phyloP scores from a whole-genome alignment of 78 protist genomes.

The Polysphondylium violaceum region DNA sequence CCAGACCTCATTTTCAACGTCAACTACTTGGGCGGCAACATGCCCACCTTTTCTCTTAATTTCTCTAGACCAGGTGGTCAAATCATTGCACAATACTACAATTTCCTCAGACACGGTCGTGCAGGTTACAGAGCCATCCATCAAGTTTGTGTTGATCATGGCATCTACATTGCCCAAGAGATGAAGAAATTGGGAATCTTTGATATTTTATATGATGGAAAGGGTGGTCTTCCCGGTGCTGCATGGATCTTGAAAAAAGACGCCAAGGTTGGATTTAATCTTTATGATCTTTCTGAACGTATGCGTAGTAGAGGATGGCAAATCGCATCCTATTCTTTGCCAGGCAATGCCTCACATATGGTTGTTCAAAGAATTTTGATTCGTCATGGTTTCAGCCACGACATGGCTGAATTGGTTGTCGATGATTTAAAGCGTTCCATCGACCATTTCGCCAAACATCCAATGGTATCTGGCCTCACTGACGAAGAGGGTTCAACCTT shows the following conservation, averaged over 20 bases:
- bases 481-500: slow-evolving; percentile 24
- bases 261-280: neutral
- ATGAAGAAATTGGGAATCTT: slow-evolving; percentile 2
- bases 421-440: slow-evolving; percentile 13
- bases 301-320: slow-evolving; percentile 32
- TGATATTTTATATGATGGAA: slow-evolving; percentile 26
- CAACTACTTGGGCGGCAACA: slow-evolving; percentile 57
- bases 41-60: slow-evolving; percentile 70
- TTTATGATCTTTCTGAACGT: slow-evolving; percentile 19
- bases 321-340: slow-evolving; percentile 5
- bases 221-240: slow-evolving; percentile 6
- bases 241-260: slow-evolving; percentile 8
- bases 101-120: slow-evolving; percentile 57
- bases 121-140: slow-evolving; percentile 30
- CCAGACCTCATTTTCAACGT: slow-evolving; percentile 63
- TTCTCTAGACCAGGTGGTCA: slow-evolving; percentile 52
- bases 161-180: neutral
- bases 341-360: neutral
- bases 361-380: slow-evolving; percentile 9
- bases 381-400: slow-evolving; percentile 37
- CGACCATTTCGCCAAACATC: slow-evolving; percentile 21
- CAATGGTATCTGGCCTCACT: neutral
- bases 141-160: slow-evolving; percentile 16
- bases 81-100: slow-evolving; percentile 62
- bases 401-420: slow-evolving; percentile 1